These are phyloP conservation scores for Amanita rimosa DNA, from an alignment of 768 basidiomycete genomes.

Conservation along the genomic window DNA sequence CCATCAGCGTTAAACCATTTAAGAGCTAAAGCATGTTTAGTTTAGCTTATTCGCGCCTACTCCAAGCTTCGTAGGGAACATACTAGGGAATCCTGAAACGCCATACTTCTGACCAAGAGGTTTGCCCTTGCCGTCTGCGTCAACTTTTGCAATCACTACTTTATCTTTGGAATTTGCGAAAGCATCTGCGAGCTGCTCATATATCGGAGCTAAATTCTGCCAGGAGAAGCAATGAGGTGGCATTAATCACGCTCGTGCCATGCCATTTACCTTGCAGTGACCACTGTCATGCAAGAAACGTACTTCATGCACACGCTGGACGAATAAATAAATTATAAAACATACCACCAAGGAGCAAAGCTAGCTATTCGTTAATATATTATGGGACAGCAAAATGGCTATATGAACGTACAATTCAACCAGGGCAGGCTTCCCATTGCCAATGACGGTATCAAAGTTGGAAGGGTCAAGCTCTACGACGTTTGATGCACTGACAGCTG, in stretches of 20 bases:
- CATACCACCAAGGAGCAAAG: conserved; percentile 85
- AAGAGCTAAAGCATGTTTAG: conserved; percentile 39
- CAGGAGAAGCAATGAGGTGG: neutral
- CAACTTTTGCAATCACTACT: conserved; percentile 84
- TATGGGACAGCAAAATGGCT: conserved; percentile 2
- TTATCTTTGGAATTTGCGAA: conserved; percentile 70
- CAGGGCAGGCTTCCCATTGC: conserved; percentile 71
- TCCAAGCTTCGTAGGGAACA: conserved; percentile 18
- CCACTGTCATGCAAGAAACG: conserved; percentile 34
- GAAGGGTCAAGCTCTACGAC: conserved; percentile 68
- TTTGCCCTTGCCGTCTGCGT: conserved; percentile 82
- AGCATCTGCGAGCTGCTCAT: conserved; percentile 86
- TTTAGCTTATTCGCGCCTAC: neutral
- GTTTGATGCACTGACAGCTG: conserved; percentile 59
- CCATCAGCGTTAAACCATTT: conserved; percentile 84
- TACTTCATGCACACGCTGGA: neutral
- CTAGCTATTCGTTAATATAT: conserved; percentile 23
- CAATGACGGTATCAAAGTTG: conserved; percentile 70
- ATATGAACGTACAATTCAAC: conserved; percentile 74
- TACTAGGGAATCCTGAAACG: conserved; percentile 81
- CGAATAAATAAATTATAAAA: conserved; percentile 1
- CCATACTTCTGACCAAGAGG: conserved; percentile 68
- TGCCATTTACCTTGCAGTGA: conserved; percentile 65
- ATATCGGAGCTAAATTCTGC: conserved; percentile 79
- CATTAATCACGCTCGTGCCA: neutral